Evolutionary conservation across 176 grass and related monocot species (phyloP), one percentile per base, ranked within the genome.

Genomic region (Poa annua): DNA sequence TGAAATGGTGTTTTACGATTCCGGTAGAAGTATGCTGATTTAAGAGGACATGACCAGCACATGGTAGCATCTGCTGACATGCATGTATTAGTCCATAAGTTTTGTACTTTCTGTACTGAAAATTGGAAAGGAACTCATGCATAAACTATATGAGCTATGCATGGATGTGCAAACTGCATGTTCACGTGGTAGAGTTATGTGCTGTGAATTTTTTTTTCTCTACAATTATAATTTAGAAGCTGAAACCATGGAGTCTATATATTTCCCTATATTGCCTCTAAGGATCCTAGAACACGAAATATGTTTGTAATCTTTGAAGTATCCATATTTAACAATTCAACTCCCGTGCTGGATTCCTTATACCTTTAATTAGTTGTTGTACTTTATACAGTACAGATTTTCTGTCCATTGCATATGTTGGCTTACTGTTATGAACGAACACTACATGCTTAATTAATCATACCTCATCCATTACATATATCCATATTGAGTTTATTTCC

Each of bases 71-170:
- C 60, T 63, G 25, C 61, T 33, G 6, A 64, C 14, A 7, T 74
- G 14, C 61, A 75, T 35, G 33, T 11, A 50, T 14, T 38, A 48
- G 11, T 80, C 16, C 51, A 76, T 62, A n/a, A 59, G 38, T 80
- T 84, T 36, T 33, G 6, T 65, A 12, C 76, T 80, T 35, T 22
- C 7, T 66, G 22, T 81, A 77, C 79, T 81, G 63, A 63, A 72
- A 45, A 13, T 41, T 25, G 6, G 45, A 22, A 22, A 80, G 17
- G 0, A 4, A 55, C 32, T 20, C 25, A 4, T 86, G 45, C 26
- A 51, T 72, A 78, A 83, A 71, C 11, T 36, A 7, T 45, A 14
- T 44, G 36, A 55, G 63, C 24, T 45, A 38, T 22, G 9, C 48
- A 66, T 81, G 19, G 11, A 48, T 38, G 1, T 59, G n/a, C n/a